Base-by-base conservation (phyloP, 345 rosid species). In the Corchorus olitorius region DNA sequence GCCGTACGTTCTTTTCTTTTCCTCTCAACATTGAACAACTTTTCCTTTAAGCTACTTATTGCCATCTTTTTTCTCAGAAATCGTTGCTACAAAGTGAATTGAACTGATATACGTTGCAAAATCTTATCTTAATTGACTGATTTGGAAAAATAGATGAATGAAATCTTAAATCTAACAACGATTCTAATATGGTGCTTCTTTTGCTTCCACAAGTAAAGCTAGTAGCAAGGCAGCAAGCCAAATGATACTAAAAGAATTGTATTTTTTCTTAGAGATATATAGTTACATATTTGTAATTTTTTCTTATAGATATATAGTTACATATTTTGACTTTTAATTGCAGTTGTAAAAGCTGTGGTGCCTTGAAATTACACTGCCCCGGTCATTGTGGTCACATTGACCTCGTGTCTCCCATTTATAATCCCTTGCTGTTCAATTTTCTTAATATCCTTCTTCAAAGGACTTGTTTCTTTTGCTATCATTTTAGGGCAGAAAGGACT, bases 331-430 rank as follows among this genome's bases (percentile, higher is more conserved):
- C 75, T 9, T 39, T 39, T 76, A 49, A 60, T 75, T 90, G 92
- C 97, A 96, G 98, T 64, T 96, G 99, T 85, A 81, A 84, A 84
- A 78, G 89, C 34, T 94, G 99, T 72, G 89, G 93, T 54, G 93
- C 85, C 81, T 78, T 80, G 5, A 82, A 75, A 10, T 84, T 81
- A 69, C 22, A 73, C 76, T 96, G 99, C 75, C 94, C 97, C 3
- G 99, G 99, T 60, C 99, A 96, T 78, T 96, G 95, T 77, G 99
- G 99, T 56, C 97, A 90, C 78, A 86, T 93, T 7, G 92, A 91
- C 66, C 94, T 96, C 54, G 84, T 93, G 75, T 85, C 70, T 63
- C 91, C 97, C 43, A 39, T 39, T 81, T 88, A 91, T 72, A 91
- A 92, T 85, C 98, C 98, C 2, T 77, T 94, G 82, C 90, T 94